These are phyloP conservation scores for Diplocarpon mali DNA, from an alignment of 2,329 filamentous ascomycete genomes.

Conservation along the genomic window DNA sequence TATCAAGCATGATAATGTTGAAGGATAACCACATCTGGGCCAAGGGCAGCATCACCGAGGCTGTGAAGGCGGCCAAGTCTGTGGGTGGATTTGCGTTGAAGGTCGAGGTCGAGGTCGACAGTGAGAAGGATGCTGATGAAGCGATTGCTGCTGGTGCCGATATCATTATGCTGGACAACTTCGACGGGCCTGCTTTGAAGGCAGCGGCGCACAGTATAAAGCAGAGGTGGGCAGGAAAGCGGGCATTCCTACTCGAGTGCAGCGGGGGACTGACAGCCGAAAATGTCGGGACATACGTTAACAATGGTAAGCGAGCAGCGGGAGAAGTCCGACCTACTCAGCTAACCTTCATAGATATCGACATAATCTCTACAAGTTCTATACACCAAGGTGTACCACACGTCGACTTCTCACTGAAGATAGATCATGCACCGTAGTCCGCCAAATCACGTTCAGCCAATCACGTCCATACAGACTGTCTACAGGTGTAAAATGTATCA, in stretches of 20 bases:
- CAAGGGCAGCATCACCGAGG: slow-evolving; percentile 72
- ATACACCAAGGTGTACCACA: slow-evolving; percentile 94
- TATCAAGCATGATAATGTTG: slow-evolving; percentile 94
- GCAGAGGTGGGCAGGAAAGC: slow-evolving; percentile 64
- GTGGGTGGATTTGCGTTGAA: slow-evolving; percentile 86
- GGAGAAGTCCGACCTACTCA: slow-evolving; percentile 6
- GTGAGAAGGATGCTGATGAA: slow-evolving; percentile 77
- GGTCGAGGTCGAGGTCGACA: slow-evolving; percentile 92
- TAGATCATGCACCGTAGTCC: slow-evolving; percentile 35
- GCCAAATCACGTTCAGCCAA: not conserved
- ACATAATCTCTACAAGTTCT: slow-evolving; percentile 91
- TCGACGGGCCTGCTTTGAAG: slow-evolving; percentile 67
- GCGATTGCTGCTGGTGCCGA: slow-evolving; percentile 86
- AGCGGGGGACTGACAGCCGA: slow-evolving; percentile 79
- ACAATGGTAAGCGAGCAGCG: slow-evolving; percentile 44
- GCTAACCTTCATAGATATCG: slow-evolving; percentile 52
- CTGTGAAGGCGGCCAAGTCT: slow-evolving; percentile 71
- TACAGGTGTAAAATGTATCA: not conserved
- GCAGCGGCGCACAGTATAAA: slow-evolving; percentile 65
- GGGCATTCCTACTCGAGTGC: slow-evolving; percentile 75
- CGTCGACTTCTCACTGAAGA: slow-evolving; percentile 94
- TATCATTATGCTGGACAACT: slow-evolving; percentile 97
- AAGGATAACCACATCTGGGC: slow-evolving; percentile 99
- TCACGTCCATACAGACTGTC: not conserved
- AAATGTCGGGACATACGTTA: slow-evolving; percentile 76